Percentiles rank a stretch among this genome's conserved stretches.
phyloP scores from a whole-genome alignment of 192 early-diverging fungal genomes.

The Coemansia sp. region DNA sequence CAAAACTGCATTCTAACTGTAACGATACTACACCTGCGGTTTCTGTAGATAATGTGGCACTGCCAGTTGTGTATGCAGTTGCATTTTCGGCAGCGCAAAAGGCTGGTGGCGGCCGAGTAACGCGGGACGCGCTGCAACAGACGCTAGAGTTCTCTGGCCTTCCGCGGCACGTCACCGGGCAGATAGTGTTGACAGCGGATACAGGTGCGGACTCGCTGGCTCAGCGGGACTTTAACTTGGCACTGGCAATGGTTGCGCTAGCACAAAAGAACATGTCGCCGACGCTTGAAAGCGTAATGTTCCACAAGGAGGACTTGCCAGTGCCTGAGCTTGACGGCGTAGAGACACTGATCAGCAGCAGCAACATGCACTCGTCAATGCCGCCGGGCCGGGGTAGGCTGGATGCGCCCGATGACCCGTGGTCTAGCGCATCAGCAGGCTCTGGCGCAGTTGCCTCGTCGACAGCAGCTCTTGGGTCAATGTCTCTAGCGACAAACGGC shows the following conservation, averaged over 20 bases:
- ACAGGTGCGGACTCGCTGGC: slow-evolving; percentile 28
- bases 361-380: slow-evolving; percentile 7
- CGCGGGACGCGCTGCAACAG: slow-evolving; percentile 41
- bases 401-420: slow-evolving; percentile 59
- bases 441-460: slow-evolving; percentile 16
- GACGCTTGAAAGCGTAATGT: slow-evolving; percentile 65
- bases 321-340: slow-evolving; percentile 61
- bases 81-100: slow-evolving; percentile 39
- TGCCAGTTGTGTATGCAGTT: slow-evolving; percentile 45
- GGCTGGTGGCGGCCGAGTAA: slow-evolving; percentile 44
- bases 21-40: not conserved
- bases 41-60: slow-evolving; percentile 47
- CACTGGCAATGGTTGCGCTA: slow-evolving; percentile 67
- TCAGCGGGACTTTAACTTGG: slow-evolving; percentile 69
- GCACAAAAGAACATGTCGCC: slow-evolving; percentile 80
- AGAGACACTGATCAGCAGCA: slow-evolving; percentile 49
- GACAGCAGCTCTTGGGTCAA: slow-evolving; percentile 25
- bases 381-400: slow-evolving; percentile 5
- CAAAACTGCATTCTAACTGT: not conserved
- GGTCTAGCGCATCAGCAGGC: slow-evolving; percentile 41
- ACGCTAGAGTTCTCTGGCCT: slow-evolving; percentile 32
- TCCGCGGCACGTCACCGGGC: slow-evolving; percentile 40
- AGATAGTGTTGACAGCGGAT: slow-evolving; percentile 43
- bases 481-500: slow-evolving; percentile 17
- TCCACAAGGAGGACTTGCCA: slow-evolving; percentile 67